Evolutionary conservation across 1,284 basidiomycete genomes (phyloP).

Genomic region (Malassezia globosa): DNA sequence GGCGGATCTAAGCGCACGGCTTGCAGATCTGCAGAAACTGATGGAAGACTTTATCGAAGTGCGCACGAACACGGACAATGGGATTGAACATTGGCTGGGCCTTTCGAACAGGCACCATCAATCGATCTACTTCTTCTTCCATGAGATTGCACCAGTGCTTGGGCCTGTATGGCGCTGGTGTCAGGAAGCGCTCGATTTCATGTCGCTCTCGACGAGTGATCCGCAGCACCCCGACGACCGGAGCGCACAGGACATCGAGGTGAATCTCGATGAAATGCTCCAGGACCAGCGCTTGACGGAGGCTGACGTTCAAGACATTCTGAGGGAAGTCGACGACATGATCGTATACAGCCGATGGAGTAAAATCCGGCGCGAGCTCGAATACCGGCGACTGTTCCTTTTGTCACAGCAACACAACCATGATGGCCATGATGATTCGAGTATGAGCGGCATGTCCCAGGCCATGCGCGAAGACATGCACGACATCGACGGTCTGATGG

Average conservation of each 20-base stretch:
- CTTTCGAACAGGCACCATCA: constrained; percentile 40
- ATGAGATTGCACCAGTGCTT: constrained; percentile 37
- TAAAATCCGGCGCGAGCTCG: constrained; percentile 44
- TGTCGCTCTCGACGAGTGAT: constrained; percentile 42
- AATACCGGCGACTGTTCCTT: constrained; percentile 37
- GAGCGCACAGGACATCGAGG: constrained; percentile 33
- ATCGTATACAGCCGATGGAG: constrained; percentile 32
- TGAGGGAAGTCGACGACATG: constrained; percentile 32
- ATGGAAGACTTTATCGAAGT: constrained; percentile 38
- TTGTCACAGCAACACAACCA: constrained; percentile 19
- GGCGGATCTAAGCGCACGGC: constrained; percentile 31
- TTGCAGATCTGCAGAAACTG: constrained; percentile 41
- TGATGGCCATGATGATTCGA: constrained; percentile 24
- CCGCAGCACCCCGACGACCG: constrained; percentile 38
- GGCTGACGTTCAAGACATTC: constrained; percentile 31
- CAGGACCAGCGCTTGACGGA: constrained; percentile 35
- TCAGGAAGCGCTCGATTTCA: constrained; percentile 37
- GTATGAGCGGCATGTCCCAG: constrained; percentile 18
- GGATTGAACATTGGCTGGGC: constrained; percentile 37
- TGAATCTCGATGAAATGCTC: constrained; percentile 43
- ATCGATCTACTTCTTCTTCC: constrained; percentile 37
- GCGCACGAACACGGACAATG: constrained; percentile 26
- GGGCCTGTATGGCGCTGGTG: constrained; percentile 37
- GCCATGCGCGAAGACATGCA: constrained; percentile 24
- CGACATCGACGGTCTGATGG: constrained; percentile 32